Conservation (phyloP, 2,329 filamentous ascomycete species). For the Keithomyces neogunnii region DNA sequence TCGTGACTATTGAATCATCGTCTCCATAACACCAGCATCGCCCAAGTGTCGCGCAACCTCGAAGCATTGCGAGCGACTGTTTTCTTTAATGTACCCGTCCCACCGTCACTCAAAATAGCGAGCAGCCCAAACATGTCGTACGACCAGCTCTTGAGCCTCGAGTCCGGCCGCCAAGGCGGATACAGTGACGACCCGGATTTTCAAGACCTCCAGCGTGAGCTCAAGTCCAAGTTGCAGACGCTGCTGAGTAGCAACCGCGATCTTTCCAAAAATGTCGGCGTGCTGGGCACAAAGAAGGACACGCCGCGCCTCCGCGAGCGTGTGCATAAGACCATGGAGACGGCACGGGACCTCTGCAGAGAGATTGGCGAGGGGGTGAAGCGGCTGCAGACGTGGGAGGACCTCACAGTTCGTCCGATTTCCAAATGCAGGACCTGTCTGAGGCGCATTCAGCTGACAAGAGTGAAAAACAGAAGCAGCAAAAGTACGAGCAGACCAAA, state of each 20-base stretch:
- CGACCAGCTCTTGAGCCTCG: constrained; percentile 75
- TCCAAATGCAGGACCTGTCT: not conserved
- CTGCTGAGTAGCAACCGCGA: constrained; percentile 83
- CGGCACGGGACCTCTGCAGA: constrained; percentile 80
- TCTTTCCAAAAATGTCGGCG: constrained; percentile 72
- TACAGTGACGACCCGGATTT: constrained; percentile 94
- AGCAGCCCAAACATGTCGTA: constrained; percentile 63
- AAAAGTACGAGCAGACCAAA: constrained; percentile 95
- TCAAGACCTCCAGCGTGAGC: constrained; percentile 67
- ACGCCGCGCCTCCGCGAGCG: constrained; percentile 85
- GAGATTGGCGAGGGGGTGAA: constrained; percentile 90
- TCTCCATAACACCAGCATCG: not conserved
- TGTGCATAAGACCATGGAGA: constrained; percentile 78
- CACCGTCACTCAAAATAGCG: not conserved
- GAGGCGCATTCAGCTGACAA: not conserved
- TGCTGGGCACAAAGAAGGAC: constrained; percentile 84
- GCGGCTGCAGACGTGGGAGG: constrained; percentile 80
- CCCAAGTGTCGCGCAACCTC: not conserved
- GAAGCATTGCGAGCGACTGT: not conserved
- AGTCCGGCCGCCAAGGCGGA: constrained; percentile 67
- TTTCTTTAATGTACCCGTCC: constrained; percentile 3
- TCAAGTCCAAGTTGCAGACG: constrained; percentile 83
- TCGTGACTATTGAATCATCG: too few relatives aligned
- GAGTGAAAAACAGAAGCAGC: constrained; percentile 57
- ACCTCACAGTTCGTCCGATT: constrained; percentile 57